Conservation (phyloP, 805 yeast species). For the Lipomyces mesembrius region DNA sequence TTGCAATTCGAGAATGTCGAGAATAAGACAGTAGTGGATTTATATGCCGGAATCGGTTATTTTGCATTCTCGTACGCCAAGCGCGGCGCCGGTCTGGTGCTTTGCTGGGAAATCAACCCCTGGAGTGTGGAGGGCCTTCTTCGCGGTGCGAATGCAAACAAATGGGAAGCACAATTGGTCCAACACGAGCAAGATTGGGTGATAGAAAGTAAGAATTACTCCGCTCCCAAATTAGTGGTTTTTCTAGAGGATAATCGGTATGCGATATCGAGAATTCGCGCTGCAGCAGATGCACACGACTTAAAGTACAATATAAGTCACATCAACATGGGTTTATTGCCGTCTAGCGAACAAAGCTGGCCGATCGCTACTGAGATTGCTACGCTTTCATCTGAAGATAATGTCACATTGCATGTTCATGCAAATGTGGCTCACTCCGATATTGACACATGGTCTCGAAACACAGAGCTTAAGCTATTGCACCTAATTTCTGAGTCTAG, state of each 20-base stretch:
- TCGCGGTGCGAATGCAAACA: conserved; percentile 58
- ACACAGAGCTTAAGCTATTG: conserved; percentile 37
- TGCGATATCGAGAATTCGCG: conserved; percentile 51
- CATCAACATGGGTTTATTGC: conserved; percentile 79
- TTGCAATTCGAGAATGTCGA: conserved; percentile 50
- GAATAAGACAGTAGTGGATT: conserved; percentile 60
- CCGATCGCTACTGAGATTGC: conserved; percentile 47
- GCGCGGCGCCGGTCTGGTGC: conserved; percentile 56
- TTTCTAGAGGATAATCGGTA: conserved; percentile 68
- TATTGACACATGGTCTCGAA: conserved; percentile 46
- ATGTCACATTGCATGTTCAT: conserved; percentile 61
- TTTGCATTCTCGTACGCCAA: conserved; percentile 71
- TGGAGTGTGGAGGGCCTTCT: conserved; percentile 79
- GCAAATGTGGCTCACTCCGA: conserved; percentile 64
- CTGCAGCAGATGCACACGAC: conserved; percentile 10
- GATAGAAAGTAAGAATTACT: conserved; percentile 34
- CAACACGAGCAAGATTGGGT: conserved; percentile 46
- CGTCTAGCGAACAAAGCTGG: conserved; percentile 71
- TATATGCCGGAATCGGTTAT: conserved; percentile 87
- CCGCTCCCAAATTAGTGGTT: conserved; percentile 49
- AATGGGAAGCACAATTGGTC: conserved; percentile 49
- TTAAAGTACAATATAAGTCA: conserved; percentile 52
- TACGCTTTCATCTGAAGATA: conserved; percentile 10
- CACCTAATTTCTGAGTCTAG: neutral
- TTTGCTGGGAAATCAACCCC: conserved; percentile 84